Base-by-base conservation (phyloP, 2,329 filamentous ascomycete species). In the Paradendryphiella salina region DNA sequence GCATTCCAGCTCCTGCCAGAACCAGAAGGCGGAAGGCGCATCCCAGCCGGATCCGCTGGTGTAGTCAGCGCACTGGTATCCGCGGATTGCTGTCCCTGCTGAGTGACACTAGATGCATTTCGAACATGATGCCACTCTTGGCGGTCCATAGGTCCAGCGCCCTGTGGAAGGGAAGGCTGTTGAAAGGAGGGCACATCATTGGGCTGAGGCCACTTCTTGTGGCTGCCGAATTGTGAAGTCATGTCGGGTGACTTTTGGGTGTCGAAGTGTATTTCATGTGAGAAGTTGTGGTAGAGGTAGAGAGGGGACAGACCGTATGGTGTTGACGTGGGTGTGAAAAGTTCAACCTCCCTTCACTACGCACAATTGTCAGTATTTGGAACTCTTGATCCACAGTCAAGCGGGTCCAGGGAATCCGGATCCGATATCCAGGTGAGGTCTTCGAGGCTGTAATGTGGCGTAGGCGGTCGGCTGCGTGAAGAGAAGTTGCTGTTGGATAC, bases 171-270 rank as follows among this genome's bases (percentile, higher is more conserved):
- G 37, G 47, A 52, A 23, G 54, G 55, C 2, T 47, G 50, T 14
- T 54, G 52, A 32, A 54, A 42, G 26, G 43, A 26, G 11, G 64
- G 61, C 3, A 69, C 52, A 4, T 50, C 34, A 29, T 68, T 66
- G 2, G 63, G 64, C 26, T 64, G 61, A 13, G 65, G 68, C 32
- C 64, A 63, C 50, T 56, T 67, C 57, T 60, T 67, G n/a, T 54
- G 43, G 11, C 59, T 59, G 10, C 42, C 26, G 14, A 44, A 23
- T 13, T 46, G 43, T 7, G 55, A 34, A 5, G 62, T 52, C 65
- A 69, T 69, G 4, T 28, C 37, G 17, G 32, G 35, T 43, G 11
- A 13, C 18, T 20, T 20, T 42, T 15, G 32, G 21, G 11, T 20
- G 43, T 18, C 7, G 28, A 29, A 9, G 20, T 32, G n/a, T 47